Conservation (phyloP, 495 filamentous ascomycete genomes). For the Apiosordaria backusii region DNA sequence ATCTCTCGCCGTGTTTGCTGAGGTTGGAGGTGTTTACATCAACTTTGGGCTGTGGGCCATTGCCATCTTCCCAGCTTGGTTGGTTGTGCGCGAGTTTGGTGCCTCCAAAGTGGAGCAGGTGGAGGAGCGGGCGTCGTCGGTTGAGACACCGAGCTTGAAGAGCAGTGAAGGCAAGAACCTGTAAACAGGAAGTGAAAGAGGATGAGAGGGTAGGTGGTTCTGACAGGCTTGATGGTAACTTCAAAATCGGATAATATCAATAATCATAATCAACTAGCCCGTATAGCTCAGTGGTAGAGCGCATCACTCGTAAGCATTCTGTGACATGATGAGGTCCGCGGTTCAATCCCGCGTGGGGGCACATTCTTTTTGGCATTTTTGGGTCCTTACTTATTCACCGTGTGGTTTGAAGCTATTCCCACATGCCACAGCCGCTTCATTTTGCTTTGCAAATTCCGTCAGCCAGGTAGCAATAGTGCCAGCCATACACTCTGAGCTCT, state of each 20-base stretch:
- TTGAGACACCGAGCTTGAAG: constrained; percentile 3
- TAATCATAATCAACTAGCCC: not conserved
- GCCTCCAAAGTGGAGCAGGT: constrained; percentile 8
- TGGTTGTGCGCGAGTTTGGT: constrained; percentile 54
- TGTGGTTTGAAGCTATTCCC: not conserved
- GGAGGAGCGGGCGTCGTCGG: constrained; percentile 5
- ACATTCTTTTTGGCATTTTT: not conserved
- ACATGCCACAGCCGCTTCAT: not conserved
- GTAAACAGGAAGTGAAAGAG: not conserved
- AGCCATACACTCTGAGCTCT: no score
- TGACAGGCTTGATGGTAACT: not conserved
- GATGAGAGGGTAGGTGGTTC: not conserved
- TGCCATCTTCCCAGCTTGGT: constrained; percentile 56
- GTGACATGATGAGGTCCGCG: constrained; percentile 11
- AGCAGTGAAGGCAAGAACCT: not conserved
- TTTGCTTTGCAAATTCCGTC: not conserved
- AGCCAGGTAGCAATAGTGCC: not conserved
- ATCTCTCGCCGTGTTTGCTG: constrained; percentile 54
- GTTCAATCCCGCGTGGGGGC: constrained; percentile 14
- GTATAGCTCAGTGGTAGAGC: constrained; percentile 14
- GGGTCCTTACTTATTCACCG: not conserved
- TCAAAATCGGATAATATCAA: not conserved
- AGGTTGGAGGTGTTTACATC: constrained; percentile 57
- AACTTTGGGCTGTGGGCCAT: constrained; percentile 61
- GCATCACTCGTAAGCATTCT: constrained; percentile 11